Evolutionary conservation across 228 moss, liverwort and hornwort genomes (phyloP), one percentile per base, ranked within the genome.

Genomic region (Sphagnum fallax): DNA sequence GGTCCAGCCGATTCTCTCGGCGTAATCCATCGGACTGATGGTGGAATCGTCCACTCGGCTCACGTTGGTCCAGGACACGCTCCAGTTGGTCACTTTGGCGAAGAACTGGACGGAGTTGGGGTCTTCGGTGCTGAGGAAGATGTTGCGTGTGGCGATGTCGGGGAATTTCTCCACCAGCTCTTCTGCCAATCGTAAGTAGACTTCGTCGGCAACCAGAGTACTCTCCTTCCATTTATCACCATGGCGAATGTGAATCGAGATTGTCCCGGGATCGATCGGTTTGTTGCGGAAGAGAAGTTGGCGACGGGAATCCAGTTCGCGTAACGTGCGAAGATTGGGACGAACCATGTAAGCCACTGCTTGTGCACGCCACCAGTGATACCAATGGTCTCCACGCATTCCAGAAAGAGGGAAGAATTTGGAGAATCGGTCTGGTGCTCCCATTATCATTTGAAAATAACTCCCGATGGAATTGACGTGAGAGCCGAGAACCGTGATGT

Each of bases 351-450:
- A 83, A 0, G 83, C 83, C 0, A 64, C 69, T 0, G 76, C 79
- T 61, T 83, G 79, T 5, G 79, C 83, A 1, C 76, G 76, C 83
- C 79, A 83, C 83, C 83, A 83, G 61, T 83, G 76, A 6, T 83
- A 83, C 0, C 68, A 59, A 0, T 6, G 18, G 1, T 5, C 32
- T 32, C 2, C 50, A 1, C 76, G 9, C 7, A 71, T 79, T 0
- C 69, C 84, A 4, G 13, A 7, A 15, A 83, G 4, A 0, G 6
- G 32, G 0, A 79, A 74, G 6, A 79, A 79, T 49, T 74, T 61
- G 0, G 60, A 4, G 0, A 76, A 79, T 0, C 68, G 79, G 3
- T 48, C 16, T 0, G 75, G 75, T 7, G 74, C 72, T 5, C 75
- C 62, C 11, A 1, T 10, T 6, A 6, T 16, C 11, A 32, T 32